Evolutionary conservation across 2,329 filamentous ascomycete genomes (phyloP), one percentile per base, ranked within the genome.

Genomic region (Penicillium glabrum): DNA sequence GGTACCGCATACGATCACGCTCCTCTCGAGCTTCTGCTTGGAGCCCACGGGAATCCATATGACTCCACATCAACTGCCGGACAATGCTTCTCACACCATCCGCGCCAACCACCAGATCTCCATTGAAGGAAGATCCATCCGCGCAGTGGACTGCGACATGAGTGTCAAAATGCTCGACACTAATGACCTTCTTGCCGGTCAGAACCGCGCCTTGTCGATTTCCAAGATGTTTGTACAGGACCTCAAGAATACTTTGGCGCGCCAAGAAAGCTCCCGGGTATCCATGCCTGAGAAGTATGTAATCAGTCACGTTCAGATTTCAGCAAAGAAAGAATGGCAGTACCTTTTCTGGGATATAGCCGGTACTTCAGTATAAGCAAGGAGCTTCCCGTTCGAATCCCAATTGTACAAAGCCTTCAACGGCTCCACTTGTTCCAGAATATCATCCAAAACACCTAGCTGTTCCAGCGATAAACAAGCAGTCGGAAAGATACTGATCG

Each of bases 181-280:
- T 9, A 23, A 24, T 14, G 13, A 51, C 48, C 31, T 7, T 51
- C 33, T 44, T 51, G 3, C 39, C 19, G 16, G 37, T 43, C 10
- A 43, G 19, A 2, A 43, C n/a, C 3, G 35, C 21, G 3, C 44
- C 16, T 16, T 51, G 21, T 41, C 35, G 9, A 1, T 53, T 33
- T 24, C 51, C 53, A 21, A 54, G 14, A 23, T 41, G 33, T 4
- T 41, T 8, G 23, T 59, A 56, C 11, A 64, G 27, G 5, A 49
- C 47, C 10, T 59, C 43, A 2, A 63, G 49, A 1, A 63, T 11
- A 9, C 33, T 56, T 41, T 58, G 58, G 8, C 61, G 51, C 23
- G 57, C 48, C 3, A 61, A 29, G 24, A 61, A 60, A 2, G 50
- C 51, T n/a, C 52, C 44, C 1, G 51, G 48, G 48, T 58, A 63